Conservation (phyloP, 805 yeast genomes). For the Zygoascus biomembranicola region DNA sequence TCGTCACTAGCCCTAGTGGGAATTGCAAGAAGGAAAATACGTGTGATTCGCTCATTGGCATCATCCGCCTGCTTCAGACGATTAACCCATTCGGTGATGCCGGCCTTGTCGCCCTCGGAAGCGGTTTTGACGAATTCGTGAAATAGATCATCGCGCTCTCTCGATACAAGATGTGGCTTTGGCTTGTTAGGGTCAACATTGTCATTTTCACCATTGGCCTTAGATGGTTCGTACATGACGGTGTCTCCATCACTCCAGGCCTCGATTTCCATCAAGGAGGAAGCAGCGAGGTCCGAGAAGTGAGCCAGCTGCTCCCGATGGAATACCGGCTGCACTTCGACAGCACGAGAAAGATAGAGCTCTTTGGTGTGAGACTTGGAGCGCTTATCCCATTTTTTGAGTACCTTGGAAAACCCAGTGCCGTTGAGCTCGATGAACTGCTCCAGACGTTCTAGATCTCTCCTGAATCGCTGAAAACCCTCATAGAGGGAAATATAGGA, state of each 20-base stretch:
- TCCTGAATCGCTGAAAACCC: slow-evolving; percentile 80
- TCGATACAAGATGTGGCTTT: neutral
- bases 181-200: neutral
- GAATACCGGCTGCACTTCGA: slow-evolving; percentile 93
- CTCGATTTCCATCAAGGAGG: slow-evolving; percentile 60
- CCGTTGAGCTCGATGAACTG: slow-evolving; percentile 93
- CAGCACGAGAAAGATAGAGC: slow-evolving; percentile 82
- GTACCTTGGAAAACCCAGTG: slow-evolving; percentile 90
- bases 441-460: slow-evolving; percentile 80
- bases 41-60: slow-evolving; percentile 46
- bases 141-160: slow-evolving; percentile 56
- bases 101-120: slow-evolving; percentile 21
- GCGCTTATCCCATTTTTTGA: slow-evolving; percentile 97
- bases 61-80: slow-evolving; percentile 35
- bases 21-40: slow-evolving; percentile 63
- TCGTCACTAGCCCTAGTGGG: slow-evolving; percentile 57
- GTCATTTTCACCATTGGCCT: neutral
- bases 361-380: slow-evolving; percentile 93
- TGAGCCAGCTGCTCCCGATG: slow-evolving; percentile 81
- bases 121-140: slow-evolving; percentile 49
- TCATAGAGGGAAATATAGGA: slow-evolving; percentile 77
- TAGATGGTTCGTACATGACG: slow-evolving; percentile 21
- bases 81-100: slow-evolving; percentile 38
- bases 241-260: slow-evolving; percentile 50
- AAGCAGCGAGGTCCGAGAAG: slow-evolving; percentile 57